Conservation (phyloP, 257 asterid genomes). For the Ocimum tenuiflorum region DNA sequence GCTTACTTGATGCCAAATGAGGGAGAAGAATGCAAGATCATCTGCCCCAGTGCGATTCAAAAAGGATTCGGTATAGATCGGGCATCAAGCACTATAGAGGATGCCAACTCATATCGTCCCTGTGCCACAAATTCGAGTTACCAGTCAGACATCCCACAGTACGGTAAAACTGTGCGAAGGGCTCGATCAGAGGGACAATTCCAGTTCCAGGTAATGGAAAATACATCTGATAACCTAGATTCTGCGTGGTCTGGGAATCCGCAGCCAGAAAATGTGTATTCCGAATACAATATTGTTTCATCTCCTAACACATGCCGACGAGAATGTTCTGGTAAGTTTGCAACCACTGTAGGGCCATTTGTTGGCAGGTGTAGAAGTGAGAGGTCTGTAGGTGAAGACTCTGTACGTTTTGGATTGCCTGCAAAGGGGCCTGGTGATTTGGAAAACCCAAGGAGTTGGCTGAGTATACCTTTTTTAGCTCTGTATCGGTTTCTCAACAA, state of each 20-base stretch:
- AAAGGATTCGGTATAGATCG: constrained; percentile 25
- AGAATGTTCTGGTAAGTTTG: constrained; percentile 22
- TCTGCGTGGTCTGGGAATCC: constrained; percentile 57
- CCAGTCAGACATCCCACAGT: constrained; percentile 25
- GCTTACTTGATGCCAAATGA: constrained; percentile 31
- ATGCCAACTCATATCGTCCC: constrained; percentile 21
- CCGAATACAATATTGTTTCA: constrained; percentile 17
- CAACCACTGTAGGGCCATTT: constrained; percentile 20
- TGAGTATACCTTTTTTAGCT: constrained; percentile 35
- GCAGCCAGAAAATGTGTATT: constrained; percentile 20
- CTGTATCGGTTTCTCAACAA: constrained; percentile 34
- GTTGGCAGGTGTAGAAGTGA: constrained; percentile 22
- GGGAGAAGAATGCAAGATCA: constrained; percentile 26
- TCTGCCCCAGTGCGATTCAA: constrained; percentile 32
- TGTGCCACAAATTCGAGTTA: constrained; percentile 27
- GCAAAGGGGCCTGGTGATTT: constrained; percentile 27
- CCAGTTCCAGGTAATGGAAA: constrained; percentile 36
- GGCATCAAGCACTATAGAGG: constrained; percentile 28
- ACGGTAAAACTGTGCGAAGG: constrained; percentile 41
- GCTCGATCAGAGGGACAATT: constrained; percentile 59
- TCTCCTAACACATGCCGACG: constrained; percentile 20
- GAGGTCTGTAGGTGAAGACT: constrained; percentile 21
- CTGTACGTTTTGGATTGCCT: constrained; percentile 22
- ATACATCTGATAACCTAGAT: constrained; percentile 40
- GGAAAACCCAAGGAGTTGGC: constrained; percentile 46